A percentile compares a stretch with the other conserved stretches of the same genome.
Conservation (phyloP, 2,329 filamentous ascomycete species). For the Chaetomium olivaceum region DNA sequence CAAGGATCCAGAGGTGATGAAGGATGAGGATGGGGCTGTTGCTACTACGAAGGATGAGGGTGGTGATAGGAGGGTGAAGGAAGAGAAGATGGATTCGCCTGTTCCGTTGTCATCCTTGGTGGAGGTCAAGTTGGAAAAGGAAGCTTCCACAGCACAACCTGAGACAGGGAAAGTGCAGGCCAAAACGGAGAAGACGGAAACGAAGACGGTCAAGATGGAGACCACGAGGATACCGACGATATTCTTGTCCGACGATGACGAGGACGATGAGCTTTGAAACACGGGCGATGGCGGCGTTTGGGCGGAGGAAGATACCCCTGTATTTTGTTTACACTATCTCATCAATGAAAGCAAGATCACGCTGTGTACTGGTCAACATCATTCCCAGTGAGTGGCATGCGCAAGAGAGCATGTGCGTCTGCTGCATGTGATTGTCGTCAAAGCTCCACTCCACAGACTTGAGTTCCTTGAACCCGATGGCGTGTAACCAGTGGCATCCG, state of each 20-base stretch:
- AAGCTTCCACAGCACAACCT: neutral
- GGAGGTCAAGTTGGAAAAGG: constrained; percentile 4
- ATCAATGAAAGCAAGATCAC: neutral
- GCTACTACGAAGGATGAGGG: neutral
- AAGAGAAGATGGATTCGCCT: neutral
- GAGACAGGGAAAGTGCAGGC: neutral
- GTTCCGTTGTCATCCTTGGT: neutral
- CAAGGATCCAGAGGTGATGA: neutral
- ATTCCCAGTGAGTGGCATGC: no score
- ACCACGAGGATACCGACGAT: constrained; percentile 21
- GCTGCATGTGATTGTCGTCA: constrained; percentile 8
- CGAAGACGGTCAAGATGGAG: constrained; percentile 8
- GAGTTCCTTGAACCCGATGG: neutral
- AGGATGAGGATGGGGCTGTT: neutral
- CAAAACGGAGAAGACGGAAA: neutral
- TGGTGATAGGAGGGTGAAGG: neutral
- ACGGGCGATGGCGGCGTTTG: constrained; percentile 1
- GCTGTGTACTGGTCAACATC: no score
- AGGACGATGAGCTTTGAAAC: constrained; percentile 33
- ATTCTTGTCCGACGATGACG: constrained; percentile 31
- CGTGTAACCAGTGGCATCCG: neutral
- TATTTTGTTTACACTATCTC: neutral
- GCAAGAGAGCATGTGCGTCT: neutral
- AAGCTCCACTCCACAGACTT: neutral
- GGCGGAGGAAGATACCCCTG: constrained; percentile 15